phyloP scores from a whole-genome alignment of 2,329 filamentous ascomycete genomes.

The Colletotrichum acutatum region DNA sequence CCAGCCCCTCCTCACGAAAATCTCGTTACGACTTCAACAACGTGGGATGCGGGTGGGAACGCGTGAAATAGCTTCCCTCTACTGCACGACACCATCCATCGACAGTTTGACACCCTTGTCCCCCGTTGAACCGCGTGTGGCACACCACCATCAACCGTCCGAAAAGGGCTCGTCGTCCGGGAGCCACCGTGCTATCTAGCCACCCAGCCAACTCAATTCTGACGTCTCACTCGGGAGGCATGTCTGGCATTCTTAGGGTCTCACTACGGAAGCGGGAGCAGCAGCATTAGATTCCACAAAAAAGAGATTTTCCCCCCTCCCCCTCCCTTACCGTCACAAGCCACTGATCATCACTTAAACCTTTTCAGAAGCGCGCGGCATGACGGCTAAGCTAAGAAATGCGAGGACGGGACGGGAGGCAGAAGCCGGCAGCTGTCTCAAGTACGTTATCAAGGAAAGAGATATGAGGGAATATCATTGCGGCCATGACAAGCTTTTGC shows the following conservation, averaged over 20 bases:
- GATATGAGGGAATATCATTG: background rate
- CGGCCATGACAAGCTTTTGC: background rate
- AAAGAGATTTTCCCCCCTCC: background rate
- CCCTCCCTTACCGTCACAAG: background rate
- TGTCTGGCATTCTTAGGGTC: background rate
- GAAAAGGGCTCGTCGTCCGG: conserved; percentile 23
- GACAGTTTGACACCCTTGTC: background rate
- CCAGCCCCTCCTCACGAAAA: conserved; percentile 2
- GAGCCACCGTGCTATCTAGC: background rate
- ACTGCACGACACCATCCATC: background rate
- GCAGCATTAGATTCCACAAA: conserved; percentile 10
- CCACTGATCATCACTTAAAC: background rate
- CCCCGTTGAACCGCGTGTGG: conserved; percentile 4
- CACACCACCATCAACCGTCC: conserved; percentile 22
- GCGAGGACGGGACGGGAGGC: background rate
- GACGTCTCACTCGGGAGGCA: conserved; percentile 9
- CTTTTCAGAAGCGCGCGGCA: background rate
- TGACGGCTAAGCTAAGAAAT: background rate
- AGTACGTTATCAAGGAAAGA: background rate
- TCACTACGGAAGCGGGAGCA: background rate
- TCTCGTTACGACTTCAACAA: background rate
- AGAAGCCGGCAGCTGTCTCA: background rate
- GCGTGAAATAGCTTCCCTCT: background rate
- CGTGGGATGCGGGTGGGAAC: background rate
- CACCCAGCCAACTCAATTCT: conserved; percentile 20